These are phyloP conservation scores for Marasmius oreades DNA, from an alignment of 1,284 basidiomycete species.

Conservation along the genomic window DNA sequence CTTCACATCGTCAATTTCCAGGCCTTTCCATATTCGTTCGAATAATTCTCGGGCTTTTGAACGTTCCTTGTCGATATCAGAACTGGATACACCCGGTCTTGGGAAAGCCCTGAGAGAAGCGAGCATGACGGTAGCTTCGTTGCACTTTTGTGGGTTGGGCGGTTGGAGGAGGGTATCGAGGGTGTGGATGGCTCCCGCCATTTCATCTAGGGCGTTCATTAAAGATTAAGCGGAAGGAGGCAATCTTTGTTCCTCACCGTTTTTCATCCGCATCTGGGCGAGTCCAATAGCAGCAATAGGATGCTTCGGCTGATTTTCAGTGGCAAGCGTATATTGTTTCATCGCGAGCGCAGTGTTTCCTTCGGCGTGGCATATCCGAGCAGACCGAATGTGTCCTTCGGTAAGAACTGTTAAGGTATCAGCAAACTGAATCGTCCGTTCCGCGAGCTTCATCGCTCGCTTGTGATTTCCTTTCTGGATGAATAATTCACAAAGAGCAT, in stretches of 20 bases:
- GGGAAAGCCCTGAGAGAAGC: slow-evolving; percentile 82
- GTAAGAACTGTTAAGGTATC: slow-evolving; percentile 78
- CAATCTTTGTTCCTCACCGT: slow-evolving; percentile 45
- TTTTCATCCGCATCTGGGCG: slow-evolving; percentile 83
- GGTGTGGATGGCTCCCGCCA: slow-evolving; percentile 80
- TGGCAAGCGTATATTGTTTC: slow-evolving; percentile 73
- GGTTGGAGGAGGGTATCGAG: slow-evolving; percentile 77
- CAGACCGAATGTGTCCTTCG: slow-evolving; percentile 79
- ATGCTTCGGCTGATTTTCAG: slow-evolving; percentile 72
- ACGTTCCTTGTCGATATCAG: slow-evolving; percentile 72
- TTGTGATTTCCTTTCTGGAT: slow-evolving; percentile 61
- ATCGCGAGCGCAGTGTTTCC: slow-evolving; percentile 61
- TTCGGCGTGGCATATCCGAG: slow-evolving; percentile 73
- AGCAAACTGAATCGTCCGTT: slow-evolving; percentile 88
- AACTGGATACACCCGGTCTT: slow-evolving; percentile 71
- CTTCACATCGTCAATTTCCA: slow-evolving; percentile 54
- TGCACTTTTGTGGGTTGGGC: slow-evolving; percentile 56
- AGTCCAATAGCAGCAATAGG: slow-evolving; percentile 78
- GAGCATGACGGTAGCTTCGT: slow-evolving; percentile 86
- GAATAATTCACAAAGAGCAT: slow-evolving; percentile 73
- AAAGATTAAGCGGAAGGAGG: slow-evolving; percentile 1
- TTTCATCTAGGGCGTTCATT: slow-evolving; percentile 52
- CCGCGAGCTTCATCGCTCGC: slow-evolving; percentile 83
- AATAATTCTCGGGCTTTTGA: slow-evolving; percentile 76
- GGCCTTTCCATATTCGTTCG: slow-evolving; percentile 67